Percentiles rank a stretch among this genome's conserved stretches.
phyloP scores from a whole-genome alignment of 2,329 filamentous ascomycete genomes.

The Thielaviopsis populi region DNA sequence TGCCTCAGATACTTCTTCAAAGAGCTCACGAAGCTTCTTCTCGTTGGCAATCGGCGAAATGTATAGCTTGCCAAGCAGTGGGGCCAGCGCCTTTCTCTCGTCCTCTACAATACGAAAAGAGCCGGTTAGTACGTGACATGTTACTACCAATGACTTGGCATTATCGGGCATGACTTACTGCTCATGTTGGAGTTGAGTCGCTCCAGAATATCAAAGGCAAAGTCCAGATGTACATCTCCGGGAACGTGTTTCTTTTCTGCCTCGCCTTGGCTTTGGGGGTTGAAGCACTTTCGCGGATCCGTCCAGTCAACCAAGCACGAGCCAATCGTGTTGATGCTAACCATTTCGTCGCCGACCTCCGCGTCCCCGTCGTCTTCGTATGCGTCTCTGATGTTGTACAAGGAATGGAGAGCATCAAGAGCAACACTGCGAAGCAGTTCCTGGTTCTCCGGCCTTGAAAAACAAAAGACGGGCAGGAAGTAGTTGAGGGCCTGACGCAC shows the following conservation, averaged over 20 bases:
- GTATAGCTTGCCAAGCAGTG: constrained; percentile 69
- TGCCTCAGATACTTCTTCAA: constrained; percentile 43
- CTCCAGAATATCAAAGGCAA: constrained; percentile 65
- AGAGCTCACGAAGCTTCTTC: constrained; percentile 41
- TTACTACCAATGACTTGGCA: neutral
- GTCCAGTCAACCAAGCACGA: constrained; percentile 89
- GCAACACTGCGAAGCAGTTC: constrained; percentile 62
- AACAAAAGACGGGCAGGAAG: constrained; percentile 89
- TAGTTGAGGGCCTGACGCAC: constrained; percentile 81
- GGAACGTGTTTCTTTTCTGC: constrained; percentile 49
- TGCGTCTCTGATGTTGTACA: constrained; percentile 57
- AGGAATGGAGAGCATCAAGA: constrained; percentile 57
- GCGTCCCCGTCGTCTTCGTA: constrained; percentile 62
- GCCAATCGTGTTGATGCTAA: constrained; percentile 61
- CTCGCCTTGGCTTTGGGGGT: constrained; percentile 33
- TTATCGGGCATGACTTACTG: constrained; percentile 38
- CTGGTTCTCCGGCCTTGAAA: constrained; percentile 69
- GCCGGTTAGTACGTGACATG: constrained; percentile 21
- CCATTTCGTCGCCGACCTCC: constrained; percentile 63
- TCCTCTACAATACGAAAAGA: constrained; percentile 40
- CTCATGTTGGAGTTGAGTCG: constrained; percentile 50
- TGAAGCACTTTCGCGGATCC: constrained; percentile 67
- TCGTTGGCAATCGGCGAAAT: constrained; percentile 52
- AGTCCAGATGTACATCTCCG: constrained; percentile 63
- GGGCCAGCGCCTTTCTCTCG: constrained; percentile 68